These are phyloP conservation scores for Phytophthora aleatoria DNA, from an alignment of 352 stramenopile species.

Conservation along the genomic window DNA sequence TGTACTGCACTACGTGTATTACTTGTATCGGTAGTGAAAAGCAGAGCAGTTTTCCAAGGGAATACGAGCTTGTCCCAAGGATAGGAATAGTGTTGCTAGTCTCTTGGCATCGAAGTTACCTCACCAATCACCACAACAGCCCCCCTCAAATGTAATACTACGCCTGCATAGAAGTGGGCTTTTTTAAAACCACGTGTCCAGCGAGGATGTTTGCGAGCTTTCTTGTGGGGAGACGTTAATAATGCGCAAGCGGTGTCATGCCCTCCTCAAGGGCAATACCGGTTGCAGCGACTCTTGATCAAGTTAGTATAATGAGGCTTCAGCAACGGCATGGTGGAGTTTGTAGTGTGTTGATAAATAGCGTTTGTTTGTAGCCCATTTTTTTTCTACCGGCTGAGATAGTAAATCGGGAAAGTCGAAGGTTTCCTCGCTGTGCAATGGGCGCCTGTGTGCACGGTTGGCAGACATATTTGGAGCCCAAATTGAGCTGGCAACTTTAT, in stretches of 20 bases:
- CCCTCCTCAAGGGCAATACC: background rate
- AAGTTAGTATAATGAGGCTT: background rate
- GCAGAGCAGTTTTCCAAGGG: background rate
- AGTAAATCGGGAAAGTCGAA: background rate
- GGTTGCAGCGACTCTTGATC: constrained; percentile 6
- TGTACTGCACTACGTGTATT: too few species aligned
- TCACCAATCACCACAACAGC: background rate
- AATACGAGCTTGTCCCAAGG: background rate
- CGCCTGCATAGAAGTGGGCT: background rate
- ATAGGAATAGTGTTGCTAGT: background rate
- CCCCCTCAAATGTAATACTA: background rate
- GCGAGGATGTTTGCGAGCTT: constrained; percentile 2
- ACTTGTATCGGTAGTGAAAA: background rate
- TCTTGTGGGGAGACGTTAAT: constrained; percentile 3
- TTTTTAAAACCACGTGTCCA: constrained; percentile 13
- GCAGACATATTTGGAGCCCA: background rate
- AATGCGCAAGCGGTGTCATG: constrained; percentile 22
- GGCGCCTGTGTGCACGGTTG: background rate
- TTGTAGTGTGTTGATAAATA: background rate
- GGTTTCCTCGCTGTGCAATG: constrained; percentile 16
- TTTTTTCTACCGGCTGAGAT: constrained; percentile 1
- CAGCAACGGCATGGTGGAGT: background rate
- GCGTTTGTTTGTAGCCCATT: background rate
- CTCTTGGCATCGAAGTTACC: background rate
- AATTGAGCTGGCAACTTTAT: constrained; percentile 6